These are phyloP conservation scores for Trichoderma asperellum DNA, from an alignment of 2,329 filamentous ascomycete genomes.

Conservation along the genomic window DNA sequence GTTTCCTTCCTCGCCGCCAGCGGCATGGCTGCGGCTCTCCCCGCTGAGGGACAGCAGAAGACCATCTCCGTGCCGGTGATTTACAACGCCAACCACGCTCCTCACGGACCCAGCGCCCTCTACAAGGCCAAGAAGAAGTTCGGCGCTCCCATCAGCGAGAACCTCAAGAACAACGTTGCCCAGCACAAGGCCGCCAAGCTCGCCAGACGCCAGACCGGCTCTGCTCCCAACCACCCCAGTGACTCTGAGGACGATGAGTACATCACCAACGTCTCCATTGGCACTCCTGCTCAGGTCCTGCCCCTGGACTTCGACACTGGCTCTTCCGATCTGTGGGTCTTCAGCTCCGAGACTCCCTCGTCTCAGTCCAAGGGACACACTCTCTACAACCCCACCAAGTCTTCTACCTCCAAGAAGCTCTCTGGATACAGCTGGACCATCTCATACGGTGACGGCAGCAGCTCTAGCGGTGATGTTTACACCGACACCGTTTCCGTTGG, in stretches of 20 bases:
- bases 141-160: constrained; percentile 26
- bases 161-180: constrained; percentile 19
- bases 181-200: neutral
- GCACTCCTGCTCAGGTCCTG: constrained; percentile 32
- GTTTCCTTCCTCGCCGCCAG: constrained; percentile 32
- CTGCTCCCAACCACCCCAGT: constrained; percentile 24
- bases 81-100: constrained; percentile 27
- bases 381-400: constrained; percentile 46
- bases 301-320: constrained; percentile 35
- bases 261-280: constrained; percentile 31
- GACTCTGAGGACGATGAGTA: constrained; percentile 31
- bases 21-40: constrained; percentile 29
- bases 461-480: constrained; percentile 50
- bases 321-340: constrained; percentile 41
- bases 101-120: constrained; percentile 30
- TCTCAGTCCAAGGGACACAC: constrained; percentile 45
- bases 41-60: constrained; percentile 19
- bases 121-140: constrained; percentile 32
- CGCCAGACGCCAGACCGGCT: constrained; percentile 30
- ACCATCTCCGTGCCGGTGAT: constrained; percentile 26
- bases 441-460: constrained; percentile 50
- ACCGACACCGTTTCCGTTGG: constrained; percentile 49
- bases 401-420: constrained; percentile 45
- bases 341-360: constrained; percentile 49
- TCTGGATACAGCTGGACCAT: constrained; percentile 48